These are phyloP conservation scores for Colletotrichum kahawae DNA, from an alignment of 2,329 filamentous ascomycete species.

Conservation along the genomic window DNA sequence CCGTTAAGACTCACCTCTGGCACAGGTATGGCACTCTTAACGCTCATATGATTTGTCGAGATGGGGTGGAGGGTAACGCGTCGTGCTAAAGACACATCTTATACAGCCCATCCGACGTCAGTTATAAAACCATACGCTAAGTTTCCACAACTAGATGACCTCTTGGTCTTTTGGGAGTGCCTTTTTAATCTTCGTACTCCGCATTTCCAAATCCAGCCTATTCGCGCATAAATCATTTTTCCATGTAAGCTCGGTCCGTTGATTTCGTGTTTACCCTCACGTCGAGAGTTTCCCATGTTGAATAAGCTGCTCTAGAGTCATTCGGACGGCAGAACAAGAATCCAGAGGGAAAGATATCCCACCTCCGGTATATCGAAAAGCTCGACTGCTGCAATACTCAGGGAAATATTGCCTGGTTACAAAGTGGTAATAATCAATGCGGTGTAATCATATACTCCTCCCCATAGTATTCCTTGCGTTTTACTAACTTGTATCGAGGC, in stretches of 20 bases:
- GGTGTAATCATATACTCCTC: neutral
- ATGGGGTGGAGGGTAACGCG: fast-evolving
- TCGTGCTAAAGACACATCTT: neutral
- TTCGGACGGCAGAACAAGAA: fast-evolving
- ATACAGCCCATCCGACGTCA: fast-evolving
- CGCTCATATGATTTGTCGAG: neutral
- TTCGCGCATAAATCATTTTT: fast-evolving
- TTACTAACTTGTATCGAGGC: fast-evolving
- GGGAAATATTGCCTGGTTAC: neutral
- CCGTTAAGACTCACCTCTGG: fast-evolving
- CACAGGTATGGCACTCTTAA: neutral
- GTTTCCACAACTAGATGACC: neutral
- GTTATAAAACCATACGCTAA: fast-evolving
- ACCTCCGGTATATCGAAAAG: fast-evolving
- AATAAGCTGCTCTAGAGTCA: fast-evolving
- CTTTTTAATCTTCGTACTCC: fast-evolving
- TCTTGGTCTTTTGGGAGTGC: fast-evolving
- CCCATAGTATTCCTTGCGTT: fast-evolving
- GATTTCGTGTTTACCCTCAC: fast-evolving
- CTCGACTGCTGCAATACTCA: neutral
- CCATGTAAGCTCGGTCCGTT: neutral
- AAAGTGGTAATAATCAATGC: fast-evolving
- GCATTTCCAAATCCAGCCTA: neutral
- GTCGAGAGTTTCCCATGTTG: neutral
- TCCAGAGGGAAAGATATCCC: fast-evolving